Percentiles rank a stretch among this genome's conserved stretches.
Conservation (phyloP, 352 stramenopile genomes). For the Globisporangium okanoganense region DNA sequence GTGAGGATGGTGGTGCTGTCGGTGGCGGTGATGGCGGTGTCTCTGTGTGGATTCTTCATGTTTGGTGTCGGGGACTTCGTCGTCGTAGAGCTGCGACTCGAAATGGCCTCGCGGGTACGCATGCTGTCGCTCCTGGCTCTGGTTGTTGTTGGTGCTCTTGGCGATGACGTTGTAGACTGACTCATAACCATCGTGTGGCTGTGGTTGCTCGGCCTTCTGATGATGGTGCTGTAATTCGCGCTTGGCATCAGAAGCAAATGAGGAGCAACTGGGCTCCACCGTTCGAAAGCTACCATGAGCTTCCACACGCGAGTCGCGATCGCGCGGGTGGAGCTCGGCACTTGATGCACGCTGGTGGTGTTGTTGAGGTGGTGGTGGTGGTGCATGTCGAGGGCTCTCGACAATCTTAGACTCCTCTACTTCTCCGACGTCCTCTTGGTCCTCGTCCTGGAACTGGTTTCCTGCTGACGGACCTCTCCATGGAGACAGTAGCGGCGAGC, state of each 20-base stretch:
- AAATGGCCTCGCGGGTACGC: background rate
- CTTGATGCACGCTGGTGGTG: background rate
- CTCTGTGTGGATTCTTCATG: background rate
- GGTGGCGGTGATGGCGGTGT: background rate
- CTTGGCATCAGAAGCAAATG: background rate
- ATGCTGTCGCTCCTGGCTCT: background rate
- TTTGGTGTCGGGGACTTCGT: background rate
- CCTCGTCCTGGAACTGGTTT: background rate
- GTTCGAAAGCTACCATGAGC: background rate
- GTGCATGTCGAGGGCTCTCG: background rate
- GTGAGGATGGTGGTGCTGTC: constrained; percentile 1
- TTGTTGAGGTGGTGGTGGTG: background rate
- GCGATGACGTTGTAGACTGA: background rate
- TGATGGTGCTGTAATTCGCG: background rate
- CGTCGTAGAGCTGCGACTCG: constrained; percentile 1
- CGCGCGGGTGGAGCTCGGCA: background rate
- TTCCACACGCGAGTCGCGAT: background rate
- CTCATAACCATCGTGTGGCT: background rate
- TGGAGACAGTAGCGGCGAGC: background rate
- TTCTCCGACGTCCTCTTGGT: background rate
- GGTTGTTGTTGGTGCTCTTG: background rate
- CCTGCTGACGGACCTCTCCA: background rate
- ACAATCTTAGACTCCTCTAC: background rate
- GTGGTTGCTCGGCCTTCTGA: background rate
- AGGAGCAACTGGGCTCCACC: background rate